These are phyloP conservation scores for Skeletonema costatum DNA, from an alignment of 108 stramenopile genomes.

Conservation along the genomic window DNA sequence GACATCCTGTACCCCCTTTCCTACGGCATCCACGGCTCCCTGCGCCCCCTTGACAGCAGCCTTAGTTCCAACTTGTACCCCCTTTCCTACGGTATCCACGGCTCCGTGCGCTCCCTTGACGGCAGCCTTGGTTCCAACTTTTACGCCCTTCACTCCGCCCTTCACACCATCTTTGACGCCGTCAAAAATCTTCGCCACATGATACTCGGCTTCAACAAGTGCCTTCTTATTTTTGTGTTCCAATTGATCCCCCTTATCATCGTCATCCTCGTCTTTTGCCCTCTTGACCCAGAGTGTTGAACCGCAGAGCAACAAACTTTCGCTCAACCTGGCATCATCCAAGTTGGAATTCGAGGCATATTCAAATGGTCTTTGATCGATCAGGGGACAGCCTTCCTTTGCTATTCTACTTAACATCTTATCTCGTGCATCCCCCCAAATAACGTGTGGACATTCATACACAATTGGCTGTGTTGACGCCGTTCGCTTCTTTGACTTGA, in stretches of 20 bases:
- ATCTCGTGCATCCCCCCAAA: slow-evolving; percentile 47
- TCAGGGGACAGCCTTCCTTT: slow-evolving; percentile 41
- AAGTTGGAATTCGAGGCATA: slow-evolving; percentile 44
- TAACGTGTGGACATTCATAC: slow-evolving; percentile 43
- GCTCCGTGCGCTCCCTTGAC: slow-evolving; percentile 6
- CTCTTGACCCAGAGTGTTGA: slow-evolving; percentile 48
- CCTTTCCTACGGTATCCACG: neutral
- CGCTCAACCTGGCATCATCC: slow-evolving; percentile 29
- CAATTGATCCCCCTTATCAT: neutral
- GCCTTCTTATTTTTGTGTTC: slow-evolving; percentile 16
- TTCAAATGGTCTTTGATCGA: slow-evolving; percentile 39
- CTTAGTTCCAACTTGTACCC: slow-evolving; percentile 12
- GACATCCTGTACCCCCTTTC: neutral
- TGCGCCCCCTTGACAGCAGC: slow-evolving; percentile 7
- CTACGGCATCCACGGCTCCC: neutral
- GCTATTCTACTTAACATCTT: slow-evolving; percentile 32
- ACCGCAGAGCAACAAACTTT: slow-evolving; percentile 40
- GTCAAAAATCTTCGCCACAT: slow-evolving; percentile 29
- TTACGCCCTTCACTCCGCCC: slow-evolving; percentile 14
- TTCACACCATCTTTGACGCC: slow-evolving; percentile 23
- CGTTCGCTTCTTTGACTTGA: slow-evolving; percentile 15
- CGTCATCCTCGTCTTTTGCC: slow-evolving; percentile 23
- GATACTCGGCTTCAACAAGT: slow-evolving; percentile 39
- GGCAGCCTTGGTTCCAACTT: slow-evolving; percentile 9
- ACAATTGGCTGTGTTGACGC: slow-evolving; percentile 44